phyloP scores from a whole-genome alignment of 2,329 filamentous ascomycete species.

The Diaporthe velutina region DNA sequence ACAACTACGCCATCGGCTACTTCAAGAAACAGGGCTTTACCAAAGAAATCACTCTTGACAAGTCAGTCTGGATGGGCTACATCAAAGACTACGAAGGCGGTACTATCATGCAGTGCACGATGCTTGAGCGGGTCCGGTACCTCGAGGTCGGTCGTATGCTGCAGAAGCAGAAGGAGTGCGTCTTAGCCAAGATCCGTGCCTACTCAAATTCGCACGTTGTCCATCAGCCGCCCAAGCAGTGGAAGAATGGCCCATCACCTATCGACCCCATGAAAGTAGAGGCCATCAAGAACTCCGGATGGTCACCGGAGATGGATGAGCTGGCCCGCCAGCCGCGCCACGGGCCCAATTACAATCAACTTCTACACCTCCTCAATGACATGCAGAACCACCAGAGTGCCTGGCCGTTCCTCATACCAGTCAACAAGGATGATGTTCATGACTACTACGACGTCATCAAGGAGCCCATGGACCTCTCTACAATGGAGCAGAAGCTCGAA shows the following conservation, averaged over 20 bases:
- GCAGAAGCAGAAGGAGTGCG: constrained; percentile 95
- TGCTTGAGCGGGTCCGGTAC: constrained; percentile 95
- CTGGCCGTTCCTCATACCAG: constrained; percentile 95
- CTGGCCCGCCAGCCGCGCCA: constrained; percentile 94
- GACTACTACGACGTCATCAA: constrained; percentile 99
- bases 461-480: constrained; percentile 95
- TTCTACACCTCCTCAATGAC: constrained; percentile 92
- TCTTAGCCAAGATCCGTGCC: constrained; percentile 93
- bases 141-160: constrained; percentile 94
- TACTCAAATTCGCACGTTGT: constrained; percentile 91
- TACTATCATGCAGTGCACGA: constrained; percentile 99
- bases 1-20: constrained; percentile 99
- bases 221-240: constrained; percentile 86
- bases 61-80: constrained; percentile 97
- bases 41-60: constrained; percentile 95
- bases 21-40: constrained; percentile 99
- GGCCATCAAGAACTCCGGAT: constrained; percentile 91
- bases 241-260: constrained; percentile 78
- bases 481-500: constrained; percentile 96
- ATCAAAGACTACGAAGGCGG: constrained; percentile 99
- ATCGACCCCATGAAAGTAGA: constrained; percentile 90
- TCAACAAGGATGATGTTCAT: constrained; percentile 95
- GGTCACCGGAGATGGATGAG: constrained; percentile 98
- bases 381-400: constrained; percentile 93
- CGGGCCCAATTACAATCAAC: constrained; percentile 94